Conservation (phyloP, 139 green algal genomes). For the Tetraselmis chui region DNA sequence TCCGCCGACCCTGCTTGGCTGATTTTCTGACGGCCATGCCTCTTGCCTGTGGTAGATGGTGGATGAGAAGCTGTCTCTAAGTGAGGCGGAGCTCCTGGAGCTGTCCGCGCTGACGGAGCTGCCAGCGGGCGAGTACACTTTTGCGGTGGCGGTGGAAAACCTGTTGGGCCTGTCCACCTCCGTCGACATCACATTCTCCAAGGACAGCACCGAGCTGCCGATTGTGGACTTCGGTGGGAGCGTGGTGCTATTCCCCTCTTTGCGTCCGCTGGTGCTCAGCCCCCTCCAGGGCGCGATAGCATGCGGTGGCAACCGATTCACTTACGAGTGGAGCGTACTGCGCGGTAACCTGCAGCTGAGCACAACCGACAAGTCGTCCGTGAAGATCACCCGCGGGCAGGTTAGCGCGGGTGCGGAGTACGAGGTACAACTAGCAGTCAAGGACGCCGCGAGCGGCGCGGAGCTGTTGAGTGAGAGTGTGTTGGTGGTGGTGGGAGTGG, state of each 20-base stretch:
- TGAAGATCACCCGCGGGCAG: neutral
- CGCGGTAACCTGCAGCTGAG: neutral
- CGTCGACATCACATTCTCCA: neutral
- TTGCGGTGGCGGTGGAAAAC: neutral
- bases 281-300: neutral
- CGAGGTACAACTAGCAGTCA: neutral
- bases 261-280: neutral
- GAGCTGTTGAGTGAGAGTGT: neutral
- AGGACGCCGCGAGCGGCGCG: neutral
- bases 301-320: neutral
- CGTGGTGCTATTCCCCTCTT: neutral
- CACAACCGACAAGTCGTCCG: neutral
- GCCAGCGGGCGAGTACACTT: neutral
- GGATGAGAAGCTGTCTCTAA: neutral
- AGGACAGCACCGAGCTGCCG: neutral
- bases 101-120: neutral
- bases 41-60: neutral
- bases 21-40: no score
- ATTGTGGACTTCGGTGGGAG: neutral
- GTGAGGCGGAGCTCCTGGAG: neutral
- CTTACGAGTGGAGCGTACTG: neutral
- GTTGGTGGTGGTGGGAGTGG: neutral
- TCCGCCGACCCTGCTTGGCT: no score
- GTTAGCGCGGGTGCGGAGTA: neutral
- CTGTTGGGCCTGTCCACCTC: neutral